Base-by-base conservation (phyloP, 495 filamentous ascomycete genomes). In the Annulohypoxylon stygium region DNA sequence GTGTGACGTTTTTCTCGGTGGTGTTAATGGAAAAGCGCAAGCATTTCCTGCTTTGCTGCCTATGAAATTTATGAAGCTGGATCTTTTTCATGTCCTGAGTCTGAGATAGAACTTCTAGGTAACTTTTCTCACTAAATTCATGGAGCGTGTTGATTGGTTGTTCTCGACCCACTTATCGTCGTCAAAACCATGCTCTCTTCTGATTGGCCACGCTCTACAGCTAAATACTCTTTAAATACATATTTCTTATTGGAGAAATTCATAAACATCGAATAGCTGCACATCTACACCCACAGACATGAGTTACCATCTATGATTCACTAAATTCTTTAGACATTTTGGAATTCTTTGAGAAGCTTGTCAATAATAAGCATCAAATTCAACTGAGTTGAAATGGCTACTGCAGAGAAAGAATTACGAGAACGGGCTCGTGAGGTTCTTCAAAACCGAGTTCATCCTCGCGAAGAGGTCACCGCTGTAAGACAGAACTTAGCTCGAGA, bases 401-500 rank as follows among this genome's bases (percentile, higher is more conserved):
- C 70, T 8, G 55, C 62, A 39, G 77, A 75, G 23, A 72, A 74
- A 30, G 53, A 65, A 1, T 51, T 71, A 12, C 36, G 65, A 30
- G 69, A 74, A 48, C 70, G 50, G 16, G 61, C 73, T 69, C 77
- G 70, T 60, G 72, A 74, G 7, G 59, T 71, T 6, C 68, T 81
- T 12, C 23, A 70, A 26, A 66, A 76, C 3, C 80, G 74, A 48
- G 69, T 83, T 47, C 83, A 78, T 48, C 73, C 71, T 37, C 76
- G 81, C 26, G 76, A 81, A 53, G 81, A 85, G 45, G 73, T 78
- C 11, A 61, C 68, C 41, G 70, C 74, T 5, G 75, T 83, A 23
- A 71, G 75, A 43, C 79, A 75, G 7, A 69, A 79, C 7, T 55
- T 80, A 16, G 68, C 81, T 47, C 69, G 74, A 8, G 70, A 79